Conservation (phyloP, 202 grass and related monocot genomes). For the Brachypodium distachyon region DNA sequence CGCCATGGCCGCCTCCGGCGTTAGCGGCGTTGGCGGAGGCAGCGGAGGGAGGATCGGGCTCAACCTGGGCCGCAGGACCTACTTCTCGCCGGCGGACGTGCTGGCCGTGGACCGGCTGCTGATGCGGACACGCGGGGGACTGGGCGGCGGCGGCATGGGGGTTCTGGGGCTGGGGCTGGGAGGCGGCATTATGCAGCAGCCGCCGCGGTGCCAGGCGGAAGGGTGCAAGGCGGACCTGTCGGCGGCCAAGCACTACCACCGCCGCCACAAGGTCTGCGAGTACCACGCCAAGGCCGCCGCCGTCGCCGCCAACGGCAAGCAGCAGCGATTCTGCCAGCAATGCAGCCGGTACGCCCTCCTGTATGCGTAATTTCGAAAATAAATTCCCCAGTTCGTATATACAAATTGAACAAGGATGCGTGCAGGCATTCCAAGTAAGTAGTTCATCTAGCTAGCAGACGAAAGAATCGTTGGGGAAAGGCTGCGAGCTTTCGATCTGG, state of each 20-base stretch:
- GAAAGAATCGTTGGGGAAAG: not conserved
- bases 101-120: conserved; percentile 43
- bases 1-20: too few relatives aligned
- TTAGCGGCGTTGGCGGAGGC: too few relatives aligned
- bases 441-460: not conserved
- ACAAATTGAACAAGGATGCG: not conserved
- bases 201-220: conserved; percentile 79
- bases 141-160: conserved; percentile 26
- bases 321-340: conserved; percentile 95
- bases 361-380: not conserved
- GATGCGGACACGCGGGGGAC: conserved; percentile 26
- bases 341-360: conserved; percentile 42
- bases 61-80: conserved; percentile 58
- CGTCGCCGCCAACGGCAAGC: conserved; percentile 54
- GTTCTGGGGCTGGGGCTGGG: conserved; percentile 33
- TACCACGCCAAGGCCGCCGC: conserved; percentile 83
- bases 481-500: not conserved
- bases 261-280: conserved; percentile 97
- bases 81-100: conserved; percentile 58
- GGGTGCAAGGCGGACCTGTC: conserved; percentile 84
- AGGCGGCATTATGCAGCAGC: conserved; percentile 26
- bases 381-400: not conserved
- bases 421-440: not conserved
- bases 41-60: conserved; percentile 47
- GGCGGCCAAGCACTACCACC: conserved; percentile 87